Evolutionary conservation across 169 alveolate genomes (phyloP).

Genomic region (Toxoplasma gondii): DNA sequence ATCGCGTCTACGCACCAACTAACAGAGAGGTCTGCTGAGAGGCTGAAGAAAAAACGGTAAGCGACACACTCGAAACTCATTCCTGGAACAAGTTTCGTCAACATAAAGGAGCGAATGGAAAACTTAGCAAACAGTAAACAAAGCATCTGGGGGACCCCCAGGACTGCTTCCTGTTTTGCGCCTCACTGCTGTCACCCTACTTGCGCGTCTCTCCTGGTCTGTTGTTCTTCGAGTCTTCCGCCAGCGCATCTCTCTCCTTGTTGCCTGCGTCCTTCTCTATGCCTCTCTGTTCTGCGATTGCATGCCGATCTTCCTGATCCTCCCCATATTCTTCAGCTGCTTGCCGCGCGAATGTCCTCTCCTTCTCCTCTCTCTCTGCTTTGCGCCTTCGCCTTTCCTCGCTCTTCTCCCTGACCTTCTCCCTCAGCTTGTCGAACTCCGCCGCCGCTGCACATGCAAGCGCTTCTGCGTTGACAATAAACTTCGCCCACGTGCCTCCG

Average conservation of each 20-base stretch:
- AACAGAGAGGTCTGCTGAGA: not conserved
- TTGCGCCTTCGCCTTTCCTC: not conserved
- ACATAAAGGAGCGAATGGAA: too few species aligned
- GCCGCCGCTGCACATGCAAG: not conserved
- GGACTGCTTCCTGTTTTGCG: too few species aligned
- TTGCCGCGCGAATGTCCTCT: not conserved
- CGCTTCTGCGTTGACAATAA: not conserved
- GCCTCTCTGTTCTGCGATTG: not conserved
- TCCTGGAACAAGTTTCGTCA: too few species aligned
- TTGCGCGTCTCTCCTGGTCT: not conserved
- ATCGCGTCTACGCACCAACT: not conserved
- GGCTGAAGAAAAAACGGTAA: not conserved
- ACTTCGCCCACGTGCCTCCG: constrained; percentile 21
- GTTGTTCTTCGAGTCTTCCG: not conserved
- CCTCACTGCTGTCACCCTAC: too few species aligned
- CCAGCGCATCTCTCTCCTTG: too few species aligned
- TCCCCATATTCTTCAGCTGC: not conserved
- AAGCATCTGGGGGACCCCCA: too few species aligned
- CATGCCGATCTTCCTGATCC: not conserved
- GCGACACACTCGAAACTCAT: too few species aligned
- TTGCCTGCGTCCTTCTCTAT: not conserved
- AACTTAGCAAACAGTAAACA: too few species aligned
- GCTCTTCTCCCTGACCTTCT: not conserved
- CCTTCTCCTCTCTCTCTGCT: constrained; percentile 12
- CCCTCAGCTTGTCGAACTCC: not conserved